phyloP scores from a whole-genome alignment of 73 alveolate genomes.

The Paramecium tetraurelia region DNA sequence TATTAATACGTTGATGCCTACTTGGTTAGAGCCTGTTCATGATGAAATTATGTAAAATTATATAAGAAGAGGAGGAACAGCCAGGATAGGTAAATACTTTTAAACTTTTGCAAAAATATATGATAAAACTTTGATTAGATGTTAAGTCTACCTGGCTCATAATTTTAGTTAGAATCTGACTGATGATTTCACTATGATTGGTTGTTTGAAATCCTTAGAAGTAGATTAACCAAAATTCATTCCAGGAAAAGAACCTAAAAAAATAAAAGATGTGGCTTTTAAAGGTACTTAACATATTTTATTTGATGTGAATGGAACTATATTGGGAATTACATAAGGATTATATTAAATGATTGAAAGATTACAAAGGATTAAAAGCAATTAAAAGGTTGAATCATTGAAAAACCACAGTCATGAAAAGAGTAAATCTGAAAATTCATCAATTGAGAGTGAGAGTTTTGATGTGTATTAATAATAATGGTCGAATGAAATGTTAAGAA shows the following conservation, averaged over 20 bases:
- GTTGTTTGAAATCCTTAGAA: background rate
- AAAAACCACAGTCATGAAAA: background rate
- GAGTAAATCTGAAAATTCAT: background rate
- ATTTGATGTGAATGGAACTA: conserved; percentile 15
- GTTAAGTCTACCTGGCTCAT: conserved; percentile 23
- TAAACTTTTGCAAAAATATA: background rate
- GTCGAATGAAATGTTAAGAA: background rate
- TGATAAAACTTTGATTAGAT: conserved; percentile 20
- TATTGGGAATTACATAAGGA: background rate
- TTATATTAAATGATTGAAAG: background rate
- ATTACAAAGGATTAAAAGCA: background rate
- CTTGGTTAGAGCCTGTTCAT: conserved; percentile 7
- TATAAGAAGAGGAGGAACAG: conserved; percentile 4
- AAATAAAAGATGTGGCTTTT: background rate
- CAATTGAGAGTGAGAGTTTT: background rate
- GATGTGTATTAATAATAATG: conserved; percentile 3
- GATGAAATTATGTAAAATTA: conserved; percentile 42
- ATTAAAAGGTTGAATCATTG: background rate
- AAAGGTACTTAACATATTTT: conserved; percentile 10
- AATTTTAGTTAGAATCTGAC: background rate
- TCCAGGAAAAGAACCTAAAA: background rate
- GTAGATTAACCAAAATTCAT: background rate
- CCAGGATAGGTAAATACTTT: conserved; percentile 20
- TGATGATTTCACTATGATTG: conserved; percentile 24
- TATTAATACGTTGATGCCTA: conserved; percentile 25